Conservation (phyloP, 2,329 filamentous ascomycete genomes). For the Phaeosphaeria sp. region DNA sequence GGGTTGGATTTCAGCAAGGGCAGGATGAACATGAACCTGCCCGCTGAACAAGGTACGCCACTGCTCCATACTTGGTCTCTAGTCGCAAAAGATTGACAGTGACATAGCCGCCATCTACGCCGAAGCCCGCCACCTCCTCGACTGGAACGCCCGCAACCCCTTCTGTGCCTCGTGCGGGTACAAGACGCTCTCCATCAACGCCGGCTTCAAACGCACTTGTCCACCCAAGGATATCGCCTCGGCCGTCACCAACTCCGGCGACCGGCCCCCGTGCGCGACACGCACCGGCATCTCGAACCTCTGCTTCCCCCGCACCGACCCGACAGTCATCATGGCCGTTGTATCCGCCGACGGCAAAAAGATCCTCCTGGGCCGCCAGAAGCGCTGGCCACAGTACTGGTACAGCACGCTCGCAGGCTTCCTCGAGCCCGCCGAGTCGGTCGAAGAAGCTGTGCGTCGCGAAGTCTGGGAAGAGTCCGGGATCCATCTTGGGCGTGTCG, state of each 20-base stretch:
- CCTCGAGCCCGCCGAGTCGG: constrained; percentile 58
- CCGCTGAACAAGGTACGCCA: constrained; percentile 66
- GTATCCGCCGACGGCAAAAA: constrained; percentile 79
- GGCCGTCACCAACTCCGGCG: constrained; percentile 48
- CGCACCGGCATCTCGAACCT: constrained; percentile 88
- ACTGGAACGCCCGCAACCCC: constrained; percentile 93
- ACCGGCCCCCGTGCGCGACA: constrained; percentile 77
- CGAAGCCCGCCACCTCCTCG: constrained; percentile 83
- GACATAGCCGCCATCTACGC: constrained; percentile 94
- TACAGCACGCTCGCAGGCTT: constrained; percentile 79
- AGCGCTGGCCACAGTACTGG: constrained; percentile 83
- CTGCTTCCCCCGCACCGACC: constrained; percentile 89
- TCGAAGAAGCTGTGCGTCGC: constrained; percentile 59
- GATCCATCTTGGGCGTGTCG: constrained; percentile 56
- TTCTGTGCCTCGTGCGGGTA: constrained; percentile 92
- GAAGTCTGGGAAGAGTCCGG: constrained; percentile 61
- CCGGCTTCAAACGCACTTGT: constrained; percentile 80
- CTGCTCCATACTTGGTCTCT: too few species aligned
- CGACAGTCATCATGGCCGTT: constrained; percentile 93
- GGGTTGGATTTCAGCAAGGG: constrained; percentile 73
- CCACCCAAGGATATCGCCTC: constrained; percentile 71
- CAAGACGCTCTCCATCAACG: constrained; percentile 78
- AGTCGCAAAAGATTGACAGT: too few species aligned
- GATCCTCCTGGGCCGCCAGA: constrained; percentile 83
- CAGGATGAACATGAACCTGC: constrained; percentile 66